A percentile compares a stretch with the other conserved stretches of the same genome.
phyloP scores from a whole-genome alignment of 2,329 filamentous ascomycete species.

The Trichophyton rubrum region DNA sequence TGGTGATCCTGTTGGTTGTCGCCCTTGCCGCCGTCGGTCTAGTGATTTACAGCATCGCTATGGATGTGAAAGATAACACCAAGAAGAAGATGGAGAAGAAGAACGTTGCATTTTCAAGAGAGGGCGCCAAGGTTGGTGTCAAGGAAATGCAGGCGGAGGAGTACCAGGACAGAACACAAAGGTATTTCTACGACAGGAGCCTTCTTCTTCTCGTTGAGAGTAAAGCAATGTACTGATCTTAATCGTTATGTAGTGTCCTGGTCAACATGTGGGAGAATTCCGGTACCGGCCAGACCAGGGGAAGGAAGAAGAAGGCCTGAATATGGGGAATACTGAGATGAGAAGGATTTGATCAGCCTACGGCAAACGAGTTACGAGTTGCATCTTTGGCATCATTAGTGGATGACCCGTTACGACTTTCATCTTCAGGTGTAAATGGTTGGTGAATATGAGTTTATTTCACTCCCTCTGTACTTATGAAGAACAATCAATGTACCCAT shows the following conservation, averaged over 20 bases:
- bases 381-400: neutral
- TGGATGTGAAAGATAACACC: constrained; percentile 46
- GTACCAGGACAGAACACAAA: constrained; percentile 49
- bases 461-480: neutral
- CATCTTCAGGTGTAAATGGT: neutral
- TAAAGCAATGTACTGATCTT: neutral
- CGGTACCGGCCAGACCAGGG: neutral
- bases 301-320: neutral
- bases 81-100: constrained; percentile 52
- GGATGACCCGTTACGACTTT: neutral
- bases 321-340: neutral
- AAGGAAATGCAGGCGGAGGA: constrained; percentile 46
- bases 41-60: constrained; percentile 45
- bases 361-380: neutral
- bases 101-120: constrained; percentile 47
- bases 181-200: constrained; percentile 21
- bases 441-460: neutral
- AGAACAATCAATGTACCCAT: neutral
- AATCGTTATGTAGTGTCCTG: constrained; percentile 26
- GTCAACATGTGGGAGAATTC: constrained; percentile 37
- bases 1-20: constrained; percentile 43
- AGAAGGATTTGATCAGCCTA: neutral
- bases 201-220: neutral
- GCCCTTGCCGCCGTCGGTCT: constrained; percentile 43
- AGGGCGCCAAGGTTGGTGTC: constrained; percentile 49